Base-by-base conservation (phyloP, 495 filamentous ascomycete genomes). In the Tetracladium setigerum region DNA sequence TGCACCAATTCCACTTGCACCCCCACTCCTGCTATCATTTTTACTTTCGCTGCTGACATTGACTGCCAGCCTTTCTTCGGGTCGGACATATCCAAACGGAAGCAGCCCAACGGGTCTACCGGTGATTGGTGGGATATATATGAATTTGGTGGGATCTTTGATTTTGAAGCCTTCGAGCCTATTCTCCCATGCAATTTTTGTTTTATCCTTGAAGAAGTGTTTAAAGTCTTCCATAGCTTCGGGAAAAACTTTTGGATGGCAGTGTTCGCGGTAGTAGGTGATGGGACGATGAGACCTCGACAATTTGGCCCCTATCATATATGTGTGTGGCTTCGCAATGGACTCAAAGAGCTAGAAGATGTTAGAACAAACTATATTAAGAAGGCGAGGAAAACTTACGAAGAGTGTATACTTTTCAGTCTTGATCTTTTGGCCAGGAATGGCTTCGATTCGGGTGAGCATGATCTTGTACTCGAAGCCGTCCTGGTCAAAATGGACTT, bases 161-260 rank as follows among this genome's bases (percentile, higher is more conserved):
- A 19, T 30, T 8, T 31, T 18, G 36, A 38, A 6, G 1, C 30
- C 30, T 11, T 60, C 54, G 1, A 54, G 37, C 4, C 79, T 67
- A 24, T 77, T 49, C 0, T 74, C 66, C 83, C 82, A 87, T 7
- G 60, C 45, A 10, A 71, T 64, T 1, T 75, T 73, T 0, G 78
- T 77, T 55, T 80, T 73, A 2, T 61, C 52, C 11, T 60, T 48
- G 62, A 86, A 87, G 53, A 79, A 78, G 0, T 38, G n/a, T 52
- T 67, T 63, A 57, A 86, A 85, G 0, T 57, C 57, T 0, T 19
- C 52, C 22, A 74, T 63, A 6, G 76, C 77, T 37, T 70, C 61
- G 5, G 22, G 6, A 5, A 62, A 61, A 0, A 54, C 39, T 4
- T 59, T 49, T 1, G 60, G 50, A 11, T 45, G 48, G 31, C 49